Conservation (phyloP, 75 land plant genomes). For the Chamaecyparis obtusa region DNA sequence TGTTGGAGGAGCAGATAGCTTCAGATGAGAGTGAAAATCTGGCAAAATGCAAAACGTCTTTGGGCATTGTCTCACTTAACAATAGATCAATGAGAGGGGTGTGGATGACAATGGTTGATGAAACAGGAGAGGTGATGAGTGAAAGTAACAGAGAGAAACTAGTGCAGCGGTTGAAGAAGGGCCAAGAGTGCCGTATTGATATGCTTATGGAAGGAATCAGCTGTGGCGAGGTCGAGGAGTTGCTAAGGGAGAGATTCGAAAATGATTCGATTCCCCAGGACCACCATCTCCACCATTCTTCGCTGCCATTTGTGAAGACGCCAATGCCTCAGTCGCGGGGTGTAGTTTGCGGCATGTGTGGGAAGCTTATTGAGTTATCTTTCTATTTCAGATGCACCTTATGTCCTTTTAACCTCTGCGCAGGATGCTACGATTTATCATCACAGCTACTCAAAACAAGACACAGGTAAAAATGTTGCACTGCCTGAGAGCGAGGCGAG, state of each 20-base stretch:
- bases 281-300: neutral
- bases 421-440: neutral
- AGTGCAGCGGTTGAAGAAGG: neutral
- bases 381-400: neutral
- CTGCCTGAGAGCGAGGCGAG: too few species aligned
- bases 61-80: neutral
- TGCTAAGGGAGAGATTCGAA: neutral
- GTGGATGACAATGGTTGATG: neutral
- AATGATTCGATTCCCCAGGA: neutral
- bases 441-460: neutral
- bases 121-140: neutral
- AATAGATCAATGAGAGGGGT: neutral
- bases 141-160: neutral
- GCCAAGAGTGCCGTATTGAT: neutral
- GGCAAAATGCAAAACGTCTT: neutral
- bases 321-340: neutral
- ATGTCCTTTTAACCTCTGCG: neutral
- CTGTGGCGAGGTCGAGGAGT: neutral
- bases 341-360: neutral
- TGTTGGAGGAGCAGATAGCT: neutral
- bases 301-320: neutral
- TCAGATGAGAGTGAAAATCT: neutral
- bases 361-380: neutral
- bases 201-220: neutral
- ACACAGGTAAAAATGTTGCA: too few species aligned